Conservation (phyloP, 345 rosid species). For the Isatis tinctoria region DNA sequence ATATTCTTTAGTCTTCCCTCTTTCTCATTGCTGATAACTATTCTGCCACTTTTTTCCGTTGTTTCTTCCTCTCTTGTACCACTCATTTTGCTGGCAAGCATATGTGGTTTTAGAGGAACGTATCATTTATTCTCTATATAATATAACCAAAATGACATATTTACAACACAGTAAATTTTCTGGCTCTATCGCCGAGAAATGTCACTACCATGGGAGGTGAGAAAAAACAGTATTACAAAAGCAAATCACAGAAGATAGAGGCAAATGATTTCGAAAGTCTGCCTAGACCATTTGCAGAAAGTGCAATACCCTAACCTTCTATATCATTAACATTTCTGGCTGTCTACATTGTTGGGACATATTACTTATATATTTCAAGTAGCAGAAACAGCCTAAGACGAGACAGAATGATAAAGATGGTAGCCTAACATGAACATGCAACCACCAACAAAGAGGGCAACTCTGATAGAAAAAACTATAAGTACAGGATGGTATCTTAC, state of each 20-base stretch:
- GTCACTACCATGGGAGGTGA: background rate
- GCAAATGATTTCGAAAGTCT: background rate
- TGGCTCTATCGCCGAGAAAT: background rate
- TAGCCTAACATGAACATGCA: background rate
- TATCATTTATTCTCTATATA: background rate
- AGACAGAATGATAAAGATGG: background rate
- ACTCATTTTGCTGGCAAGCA: slow-evolving; percentile 47
- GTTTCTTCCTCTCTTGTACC: slow-evolving; percentile 44
- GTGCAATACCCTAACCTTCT: background rate
- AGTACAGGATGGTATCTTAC: slow-evolving; percentile 36
- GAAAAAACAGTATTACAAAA: background rate
- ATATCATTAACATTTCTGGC: background rate
- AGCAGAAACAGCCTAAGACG: background rate
- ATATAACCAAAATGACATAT: background rate
- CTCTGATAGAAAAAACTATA: background rate
- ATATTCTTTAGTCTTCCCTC: slow-evolving; percentile 77
- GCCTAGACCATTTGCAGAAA: background rate
- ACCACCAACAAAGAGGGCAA: slow-evolving; percentile 3
- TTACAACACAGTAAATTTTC: background rate
- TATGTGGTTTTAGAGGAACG: background rate
- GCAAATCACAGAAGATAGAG: background rate
- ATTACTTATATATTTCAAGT: background rate
- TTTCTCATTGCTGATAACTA: slow-evolving; percentile 37
- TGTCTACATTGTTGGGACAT: background rate
- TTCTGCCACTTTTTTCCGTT: slow-evolving; percentile 34